Percentiles rank a stretch among this genome's conserved stretches.
Evolutionary conservation across 441 rosid genomes (phyloP).

Genomic region (Kokia cookei): DNA sequence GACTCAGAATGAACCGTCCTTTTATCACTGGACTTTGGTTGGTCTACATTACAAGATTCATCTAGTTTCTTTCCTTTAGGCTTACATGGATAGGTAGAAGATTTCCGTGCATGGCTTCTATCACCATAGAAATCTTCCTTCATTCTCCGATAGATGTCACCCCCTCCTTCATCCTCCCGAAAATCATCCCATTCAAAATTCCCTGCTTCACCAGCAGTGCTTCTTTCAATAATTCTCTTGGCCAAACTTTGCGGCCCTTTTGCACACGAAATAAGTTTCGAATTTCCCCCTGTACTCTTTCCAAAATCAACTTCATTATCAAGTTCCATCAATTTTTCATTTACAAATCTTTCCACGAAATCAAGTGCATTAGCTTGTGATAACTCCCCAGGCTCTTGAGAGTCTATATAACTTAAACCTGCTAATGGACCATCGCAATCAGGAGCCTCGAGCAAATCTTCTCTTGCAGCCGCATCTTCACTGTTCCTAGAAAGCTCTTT

Average conservation of each 20-base stretch:
- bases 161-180: slow-evolving; percentile 88
- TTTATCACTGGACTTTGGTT: slow-evolving; percentile 24
- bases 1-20: slow-evolving; percentile 43
- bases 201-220: slow-evolving; percentile 16
- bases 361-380: slow-evolving; percentile 78
- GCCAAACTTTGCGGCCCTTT: slow-evolving; percentile 77
- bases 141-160: slow-evolving; percentile 61
- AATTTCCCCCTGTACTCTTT: slow-evolving; percentile 34
- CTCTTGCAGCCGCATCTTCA: slow-evolving; percentile 20
- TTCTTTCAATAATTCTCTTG: slow-evolving; percentile 39
- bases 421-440: slow-evolving; percentile 31
- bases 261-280: slow-evolving; percentile 25
- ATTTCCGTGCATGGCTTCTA: slow-evolving; percentile 22
- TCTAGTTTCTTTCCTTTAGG: slow-evolving; percentile 22
- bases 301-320: slow-evolving; percentile 34
- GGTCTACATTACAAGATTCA: slow-evolving; percentile 16
- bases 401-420: slow-evolving; percentile 75
- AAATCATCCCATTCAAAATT: slow-evolving; percentile 79
- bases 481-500: slow-evolving; percentile 11
- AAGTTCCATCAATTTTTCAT: slow-evolving; percentile 41
- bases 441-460: slow-evolving; percentile 17
- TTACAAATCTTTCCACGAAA: slow-evolving; percentile 68
- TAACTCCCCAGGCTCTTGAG: slow-evolving; percentile 90
- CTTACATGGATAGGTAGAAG: slow-evolving; percentile 27
- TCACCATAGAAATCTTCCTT: slow-evolving; percentile 54